Base-by-base conservation (phyloP, 1,139 yeast genomes). In the Lodderomyces pseudojiufengensis region DNA sequence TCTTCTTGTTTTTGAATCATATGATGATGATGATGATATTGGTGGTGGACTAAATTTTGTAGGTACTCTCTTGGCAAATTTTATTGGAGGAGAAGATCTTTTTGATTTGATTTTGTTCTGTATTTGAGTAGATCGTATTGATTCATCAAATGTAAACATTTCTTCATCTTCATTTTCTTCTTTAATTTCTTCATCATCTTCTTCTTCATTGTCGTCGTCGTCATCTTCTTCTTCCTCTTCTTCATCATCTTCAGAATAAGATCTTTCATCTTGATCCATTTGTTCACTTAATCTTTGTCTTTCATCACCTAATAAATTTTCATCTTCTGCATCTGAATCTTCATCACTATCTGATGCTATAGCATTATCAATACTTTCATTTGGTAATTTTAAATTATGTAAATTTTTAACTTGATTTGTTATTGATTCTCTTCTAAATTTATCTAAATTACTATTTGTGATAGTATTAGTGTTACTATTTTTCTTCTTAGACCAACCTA, bases 391-490 rank as follows among this genome's bases (percentile, higher is more conserved):
- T 18, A 70, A 48, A 45, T 64, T 66, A 51, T 75, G 80, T 29
- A 69, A 54, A 45, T 73, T 76, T 18, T 65, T 57, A 31, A 55
- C 56, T 24, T 65, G 57, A 46, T 65, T 70, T 18, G 83, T 74
- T 36, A 80, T 79, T 18, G 80, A 72, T 47, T 77, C 82, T 43
- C 85, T 61, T 50, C 80, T 53, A 29, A 54, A 33, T 11, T 26
- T 36, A 16, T 31, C 24, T 11, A 38, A 14, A 8, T 21, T 20
- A 10, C 24, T 23, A 26, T 27, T 27, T 15, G 15, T 24, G 3
- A 20, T 20, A 11, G 15, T 12, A 13, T 15, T 38, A 12, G 29
- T 13, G 8, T 13, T 11, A 6, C 5, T 15, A 40, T 50, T 45
- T 43, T 57, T 51, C 48, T 68, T 57, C 57, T 71, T 63, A 50